A percentile compares a stretch with the other conserved stretches of the same genome.
Conservation (phyloP, 345 rosid species). For the Eucalyptus dawsonii region DNA sequence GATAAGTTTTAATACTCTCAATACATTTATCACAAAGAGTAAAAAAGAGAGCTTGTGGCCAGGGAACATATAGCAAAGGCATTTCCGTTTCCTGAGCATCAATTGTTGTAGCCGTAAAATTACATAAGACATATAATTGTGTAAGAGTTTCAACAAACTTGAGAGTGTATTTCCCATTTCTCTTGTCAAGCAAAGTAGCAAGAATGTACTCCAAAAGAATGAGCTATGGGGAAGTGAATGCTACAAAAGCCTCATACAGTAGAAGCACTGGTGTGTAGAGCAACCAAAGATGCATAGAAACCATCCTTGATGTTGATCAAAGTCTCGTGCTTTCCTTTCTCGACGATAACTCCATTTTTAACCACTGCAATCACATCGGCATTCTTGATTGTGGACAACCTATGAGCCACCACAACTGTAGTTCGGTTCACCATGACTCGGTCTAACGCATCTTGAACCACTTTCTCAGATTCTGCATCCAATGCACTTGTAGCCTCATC, state of each 20-base stretch:
- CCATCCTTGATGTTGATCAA: conserved; percentile 29
- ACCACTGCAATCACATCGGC: conserved; percentile 53
- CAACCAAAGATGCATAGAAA: conserved; percentile 29
- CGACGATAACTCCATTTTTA: conserved; percentile 42
- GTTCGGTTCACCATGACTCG: conserved; percentile 32
- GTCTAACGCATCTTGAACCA: conserved; percentile 45
- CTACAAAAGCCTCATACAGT: background rate
- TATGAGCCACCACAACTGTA: conserved; percentile 36
- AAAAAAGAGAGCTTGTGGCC: background rate
- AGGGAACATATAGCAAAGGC: background rate
- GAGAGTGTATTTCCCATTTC: background rate
- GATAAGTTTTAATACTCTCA: too few relatives aligned
- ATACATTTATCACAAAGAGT: too few relatives aligned
- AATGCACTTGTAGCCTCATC: conserved; percentile 59
- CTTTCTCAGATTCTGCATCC: conserved; percentile 42
- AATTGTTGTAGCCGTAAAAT: background rate
- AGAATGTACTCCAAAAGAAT: background rate
- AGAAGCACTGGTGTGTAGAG: conserved; percentile 24
- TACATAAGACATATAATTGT: background rate
- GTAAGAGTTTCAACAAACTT: background rate
- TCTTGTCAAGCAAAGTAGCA: background rate
- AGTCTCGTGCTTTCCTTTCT: conserved; percentile 45
- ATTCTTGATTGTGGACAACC: conserved; percentile 41
- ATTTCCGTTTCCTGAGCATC: background rate
- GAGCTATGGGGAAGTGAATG: background rate